These are phyloP conservation scores for Fusarium sp. DNA, from an alignment of 2,329 filamentous ascomycete species.

Conservation along the genomic window DNA sequence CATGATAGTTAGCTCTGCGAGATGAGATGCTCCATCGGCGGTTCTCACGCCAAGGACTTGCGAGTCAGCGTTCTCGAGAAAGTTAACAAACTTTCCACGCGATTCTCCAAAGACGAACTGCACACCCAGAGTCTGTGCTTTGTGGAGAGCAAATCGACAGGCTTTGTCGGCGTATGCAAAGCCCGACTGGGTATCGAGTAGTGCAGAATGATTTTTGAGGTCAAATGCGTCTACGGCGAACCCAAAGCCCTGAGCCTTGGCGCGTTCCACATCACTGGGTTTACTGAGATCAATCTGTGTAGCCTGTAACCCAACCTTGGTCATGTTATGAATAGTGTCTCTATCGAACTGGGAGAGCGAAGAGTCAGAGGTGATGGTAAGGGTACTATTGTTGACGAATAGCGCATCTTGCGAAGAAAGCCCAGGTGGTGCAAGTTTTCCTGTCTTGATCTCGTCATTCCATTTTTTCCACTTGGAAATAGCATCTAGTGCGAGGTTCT, in stretches of 20 bases:
- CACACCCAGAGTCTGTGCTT: neutral
- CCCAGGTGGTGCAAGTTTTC: neutral
- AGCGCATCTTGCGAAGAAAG: neutral
- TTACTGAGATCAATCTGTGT: neutral
- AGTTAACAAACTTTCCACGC: neutral
- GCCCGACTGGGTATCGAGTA: neutral
- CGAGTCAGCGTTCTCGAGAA: neutral
- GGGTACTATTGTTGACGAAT: neutral
- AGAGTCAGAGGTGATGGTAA: neutral
- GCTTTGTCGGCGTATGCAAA: conserved; percentile 3
- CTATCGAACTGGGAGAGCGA: neutral
- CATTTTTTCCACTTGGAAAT: conserved; percentile 2
- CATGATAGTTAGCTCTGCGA: neutral
- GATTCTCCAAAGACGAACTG: neutral
- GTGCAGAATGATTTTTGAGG: neutral
- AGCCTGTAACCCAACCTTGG: neutral
- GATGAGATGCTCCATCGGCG: neutral
- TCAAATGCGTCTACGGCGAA: neutral
- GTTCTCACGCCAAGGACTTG: neutral
- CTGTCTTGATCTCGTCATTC: neutral
- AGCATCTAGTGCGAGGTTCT: neutral
- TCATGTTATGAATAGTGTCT: conserved; percentile 1
- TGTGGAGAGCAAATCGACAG: neutral
- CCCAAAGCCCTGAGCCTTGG: neutral
- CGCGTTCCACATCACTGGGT: neutral